phyloP scores from a whole-genome alignment of 1,139 yeast genomes.

The Zygoascus hellenicus region DNA sequence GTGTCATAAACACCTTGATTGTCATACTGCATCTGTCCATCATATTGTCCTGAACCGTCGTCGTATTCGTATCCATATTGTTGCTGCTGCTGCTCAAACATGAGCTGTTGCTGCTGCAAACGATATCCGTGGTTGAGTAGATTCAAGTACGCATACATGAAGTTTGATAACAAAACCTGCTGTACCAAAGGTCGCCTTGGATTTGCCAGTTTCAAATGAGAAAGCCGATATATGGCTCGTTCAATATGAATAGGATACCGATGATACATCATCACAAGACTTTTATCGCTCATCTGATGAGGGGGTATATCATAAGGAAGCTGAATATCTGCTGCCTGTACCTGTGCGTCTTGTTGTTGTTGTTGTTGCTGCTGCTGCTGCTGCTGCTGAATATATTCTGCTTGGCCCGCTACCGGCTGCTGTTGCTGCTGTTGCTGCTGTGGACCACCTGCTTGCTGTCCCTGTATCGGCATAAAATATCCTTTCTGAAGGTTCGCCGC shows the following conservation, averaged over 20 bases:
- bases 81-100: slow-evolving; percentile 22
- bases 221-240: slow-evolving; percentile 85
- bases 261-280: slow-evolving; percentile 37
- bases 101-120: slow-evolving; percentile 32
- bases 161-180: slow-evolving; percentile 86
- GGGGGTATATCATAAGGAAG: slow-evolving; percentile 37
- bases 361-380: slow-evolving; percentile 10
- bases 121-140: slow-evolving; percentile 69
- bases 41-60: slow-evolving; percentile 12
- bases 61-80: slow-evolving; percentile 17
- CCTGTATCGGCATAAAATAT: slow-evolving; percentile 5
- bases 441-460: not conserved
- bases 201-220: slow-evolving; percentile 89
- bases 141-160: slow-evolving; percentile 95
- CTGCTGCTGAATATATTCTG: slow-evolving; percentile 4
- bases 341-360: slow-evolving; percentile 16
- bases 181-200: slow-evolving; percentile 87
- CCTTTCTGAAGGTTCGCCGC: slow-evolving; percentile 4
- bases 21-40: slow-evolving; percentile 1
- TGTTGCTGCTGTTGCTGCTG: slow-evolving; percentile 8
- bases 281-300: slow-evolving; percentile 35
- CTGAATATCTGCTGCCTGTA: slow-evolving; percentile 18
- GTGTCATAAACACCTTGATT: slow-evolving; percentile 2
- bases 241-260: slow-evolving; percentile 93
- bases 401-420: not conserved